Evolutionary conservation across 257 asterid genomes (phyloP).

Genomic region (Cynanchum wilfordii): DNA sequence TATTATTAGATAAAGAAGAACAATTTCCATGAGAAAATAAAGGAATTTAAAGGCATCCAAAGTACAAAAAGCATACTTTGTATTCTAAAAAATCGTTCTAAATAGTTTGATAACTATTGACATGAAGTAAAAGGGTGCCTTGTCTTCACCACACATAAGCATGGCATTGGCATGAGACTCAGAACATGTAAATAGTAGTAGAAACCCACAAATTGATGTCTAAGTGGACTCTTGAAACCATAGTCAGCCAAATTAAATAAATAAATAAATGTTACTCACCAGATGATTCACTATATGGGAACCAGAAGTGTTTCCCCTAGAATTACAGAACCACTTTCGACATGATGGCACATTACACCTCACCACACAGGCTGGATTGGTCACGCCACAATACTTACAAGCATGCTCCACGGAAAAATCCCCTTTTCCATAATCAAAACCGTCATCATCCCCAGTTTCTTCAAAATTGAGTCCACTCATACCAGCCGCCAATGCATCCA

Average conservation of each 20-base stretch:
- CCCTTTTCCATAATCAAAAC: constrained; percentile 81
- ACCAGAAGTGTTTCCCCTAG: constrained; percentile 98
- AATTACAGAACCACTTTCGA: constrained; percentile 96
- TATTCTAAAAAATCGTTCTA: neutral
- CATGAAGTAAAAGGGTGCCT: neutral
- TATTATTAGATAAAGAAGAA: neutral
- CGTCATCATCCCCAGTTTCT: constrained; percentile 90
- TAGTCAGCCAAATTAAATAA: neutral
- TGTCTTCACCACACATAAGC: neutral
- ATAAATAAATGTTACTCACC: constrained; percentile 40
- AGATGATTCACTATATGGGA: constrained; percentile 96
- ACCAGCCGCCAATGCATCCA: constrained; percentile 87
- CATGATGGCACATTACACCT: constrained; percentile 95
- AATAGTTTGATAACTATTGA: too few species aligned
- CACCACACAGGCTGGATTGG: constrained; percentile 94
- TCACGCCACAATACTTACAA: constrained; percentile 86
- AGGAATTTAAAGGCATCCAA: neutral
- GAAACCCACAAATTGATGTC: too few species aligned
- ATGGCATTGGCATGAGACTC: too few species aligned
- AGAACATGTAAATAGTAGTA: too few species aligned
- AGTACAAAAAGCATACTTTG: neutral
- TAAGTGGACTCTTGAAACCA: too few species aligned
- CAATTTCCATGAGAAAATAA: neutral
- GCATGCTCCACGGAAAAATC: constrained; percentile 83
- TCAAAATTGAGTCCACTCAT: constrained; percentile 93